phyloP scores from a whole-genome alignment of 2,329 filamentous ascomycete genomes.

The Xylariales sp. region DNA sequence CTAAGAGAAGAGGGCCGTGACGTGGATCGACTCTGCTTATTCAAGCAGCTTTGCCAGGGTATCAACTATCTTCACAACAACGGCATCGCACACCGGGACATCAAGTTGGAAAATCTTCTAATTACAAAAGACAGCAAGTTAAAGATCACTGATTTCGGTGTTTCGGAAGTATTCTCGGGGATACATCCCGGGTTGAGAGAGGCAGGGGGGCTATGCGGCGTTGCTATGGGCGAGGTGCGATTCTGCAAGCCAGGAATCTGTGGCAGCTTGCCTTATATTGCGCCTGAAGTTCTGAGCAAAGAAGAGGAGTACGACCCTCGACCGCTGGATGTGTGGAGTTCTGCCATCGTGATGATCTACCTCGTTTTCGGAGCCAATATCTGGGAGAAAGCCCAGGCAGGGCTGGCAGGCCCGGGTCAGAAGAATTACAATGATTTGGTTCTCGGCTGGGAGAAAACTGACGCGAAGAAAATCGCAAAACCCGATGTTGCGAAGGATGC shows the following conservation, averaged over 20 bases:
- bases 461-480: constrained; percentile 60
- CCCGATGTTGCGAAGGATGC: constrained; percentile 62
- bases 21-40: constrained; percentile 81
- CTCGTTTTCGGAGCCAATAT: constrained; percentile 78
- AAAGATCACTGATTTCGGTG: constrained; percentile 93
- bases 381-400: constrained; percentile 75
- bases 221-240: constrained; percentile 76
- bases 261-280: constrained; percentile 87
- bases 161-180: constrained; percentile 86
- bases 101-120: constrained; percentile 89
- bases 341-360: constrained; percentile 83
- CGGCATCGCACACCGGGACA: constrained; percentile 89
- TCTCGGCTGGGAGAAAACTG: constrained; percentile 76
- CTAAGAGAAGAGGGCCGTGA: constrained; percentile 72
- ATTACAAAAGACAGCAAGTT: constrained; percentile 82
- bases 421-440: constrained; percentile 74
- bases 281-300: constrained; percentile 83
- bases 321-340: constrained; percentile 86
- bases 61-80: constrained; percentile 84
- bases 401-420: constrained; percentile 50
- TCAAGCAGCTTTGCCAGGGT: constrained; percentile 88
- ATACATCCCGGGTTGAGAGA: constrained; percentile 82
- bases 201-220: constrained; percentile 78
- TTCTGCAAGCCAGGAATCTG: constrained; percentile 83
- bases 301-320: constrained; percentile 76